These are phyloP conservation scores for Mimosa pudica DNA, from an alignment of 306 rosid genomes.

Conservation along the genomic window DNA sequence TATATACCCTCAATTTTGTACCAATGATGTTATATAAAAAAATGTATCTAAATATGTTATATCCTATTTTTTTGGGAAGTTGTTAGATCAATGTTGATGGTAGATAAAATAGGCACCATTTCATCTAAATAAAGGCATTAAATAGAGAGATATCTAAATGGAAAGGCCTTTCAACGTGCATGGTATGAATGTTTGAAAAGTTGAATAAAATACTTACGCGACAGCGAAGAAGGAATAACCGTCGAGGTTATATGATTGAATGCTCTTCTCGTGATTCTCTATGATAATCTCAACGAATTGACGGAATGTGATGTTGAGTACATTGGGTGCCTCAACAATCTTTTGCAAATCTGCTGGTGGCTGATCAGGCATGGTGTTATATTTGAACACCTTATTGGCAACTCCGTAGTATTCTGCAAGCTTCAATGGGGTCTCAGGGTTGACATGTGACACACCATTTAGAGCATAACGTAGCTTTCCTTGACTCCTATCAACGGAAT, in stretches of 20 bases:
- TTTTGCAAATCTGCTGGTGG: not conserved
- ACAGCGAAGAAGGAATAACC: conserved; percentile 73
- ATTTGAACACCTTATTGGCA: conserved; percentile 50
- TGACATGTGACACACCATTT: conserved; percentile 67
- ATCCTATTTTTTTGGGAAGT: no score
- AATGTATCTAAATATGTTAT: no score
- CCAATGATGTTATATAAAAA: no score
- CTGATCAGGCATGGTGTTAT: conserved; percentile 41
- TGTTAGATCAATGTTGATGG: no score
- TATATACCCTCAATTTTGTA: no score
- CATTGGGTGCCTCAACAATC: conserved; percentile 40
- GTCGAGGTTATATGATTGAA: conserved; percentile 65
- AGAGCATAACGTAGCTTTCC: conserved; percentile 76
- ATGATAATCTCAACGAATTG: conserved; percentile 70
- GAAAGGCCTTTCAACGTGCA: no score
- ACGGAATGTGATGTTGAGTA: conserved; percentile 43
- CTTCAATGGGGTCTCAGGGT: conserved; percentile 68
- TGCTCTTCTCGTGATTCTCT: conserved; percentile 76
- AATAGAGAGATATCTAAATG: no score
- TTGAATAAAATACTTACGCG: conserved; percentile 51
- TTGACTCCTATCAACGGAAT: conserved; percentile 42
- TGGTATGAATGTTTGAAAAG: no score
- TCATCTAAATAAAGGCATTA: no score
- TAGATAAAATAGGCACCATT: no score
- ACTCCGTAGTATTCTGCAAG: conserved; percentile 69